Evolutionary conservation across 176 grass and related monocot species (phyloP), one percentile per base, ranked within the genome.

Genomic region (Oryza glaberrima): DNA sequence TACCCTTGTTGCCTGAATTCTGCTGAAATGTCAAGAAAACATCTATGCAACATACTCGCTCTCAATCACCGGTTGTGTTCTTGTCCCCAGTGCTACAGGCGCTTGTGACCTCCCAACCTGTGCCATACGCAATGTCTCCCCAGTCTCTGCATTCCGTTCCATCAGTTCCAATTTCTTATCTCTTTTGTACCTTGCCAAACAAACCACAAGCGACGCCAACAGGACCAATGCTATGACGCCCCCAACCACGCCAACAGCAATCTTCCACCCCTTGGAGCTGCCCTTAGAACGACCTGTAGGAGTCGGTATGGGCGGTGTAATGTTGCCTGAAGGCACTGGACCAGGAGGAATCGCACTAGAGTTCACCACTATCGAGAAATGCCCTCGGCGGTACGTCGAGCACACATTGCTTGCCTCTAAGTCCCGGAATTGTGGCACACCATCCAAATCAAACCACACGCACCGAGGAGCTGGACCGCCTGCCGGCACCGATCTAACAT

Each of bases 311-410:
- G 86, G 63, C 0, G 87, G 72, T 28, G 82, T 13, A 30, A 81
- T 48, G 4, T 35, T n/a, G 58, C 72, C 78, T 6, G 74, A 9
- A 17, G 93, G 91, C 26, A 81, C 61, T 9, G 87, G 81, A 72
- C 88, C 11, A 77, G 93, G 88, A 94, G 83, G 75, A 67, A 91
- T 35, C 43, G 36, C 89, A 4, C 73, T 94, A 9, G 91, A 87
- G 80, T 96, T 99, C 35, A 94, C 90, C 75, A 94, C 97, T n/a
- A 99, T 92, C 1, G 92, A 90, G 22, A 99, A 86, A 84, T 99
- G 97, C 32, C 97, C 97, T 41, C 85, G 88, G 10, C 79, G 84
- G 47, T 73, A 89, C 1, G 81, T 86, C 3, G 74, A 48, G 76
- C 97, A 99, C 15, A 74, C 51, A 49, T 86, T 84, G 49, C 47